These are phyloP conservation scores for Penicillium psychrosexuale DNA, from an alignment of 2,329 filamentous ascomycete genomes.

Conservation along the genomic window DNA sequence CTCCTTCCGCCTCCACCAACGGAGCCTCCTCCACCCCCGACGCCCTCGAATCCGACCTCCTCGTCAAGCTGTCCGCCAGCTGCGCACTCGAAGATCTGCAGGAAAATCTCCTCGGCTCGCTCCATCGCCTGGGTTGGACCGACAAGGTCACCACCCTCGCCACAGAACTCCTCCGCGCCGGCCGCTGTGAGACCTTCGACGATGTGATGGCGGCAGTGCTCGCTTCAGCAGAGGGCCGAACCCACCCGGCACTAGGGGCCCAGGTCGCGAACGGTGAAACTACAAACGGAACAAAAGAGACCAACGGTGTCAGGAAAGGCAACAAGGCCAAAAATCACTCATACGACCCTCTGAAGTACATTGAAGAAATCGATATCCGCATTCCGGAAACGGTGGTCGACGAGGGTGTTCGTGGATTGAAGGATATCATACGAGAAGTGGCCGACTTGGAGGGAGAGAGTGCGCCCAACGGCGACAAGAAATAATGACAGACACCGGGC, in stretches of 20 bases:
- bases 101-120: slow-evolving; percentile 51
- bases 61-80: slow-evolving; percentile 47
- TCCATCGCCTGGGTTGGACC: slow-evolving; percentile 59
- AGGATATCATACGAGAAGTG: slow-evolving; percentile 52
- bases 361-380: slow-evolving; percentile 45
- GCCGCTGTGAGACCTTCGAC: slow-evolving; percentile 56
- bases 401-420: slow-evolving; percentile 51
- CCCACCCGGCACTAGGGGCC: slow-evolving; percentile 27
- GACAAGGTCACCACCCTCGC: slow-evolving; percentile 55
- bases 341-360: slow-evolving; percentile 27
- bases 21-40: slow-evolving; percentile 35
- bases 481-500: slow-evolving; percentile 9
- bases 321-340: slow-evolving; percentile 25
- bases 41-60: slow-evolving; percentile 38
- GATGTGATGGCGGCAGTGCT: slow-evolving; percentile 56
- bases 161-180: slow-evolving; percentile 55
- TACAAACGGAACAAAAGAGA: slow-evolving; percentile 15
- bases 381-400: slow-evolving; percentile 51
- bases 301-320: slow-evolving; percentile 25
- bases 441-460: slow-evolving; percentile 46
- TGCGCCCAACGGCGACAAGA: slow-evolving; percentile 22
- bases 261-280: slow-evolving; percentile 24
- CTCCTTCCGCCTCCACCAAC: slow-evolving; percentile 22
- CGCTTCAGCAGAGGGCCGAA: slow-evolving; percentile 41
- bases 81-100: slow-evolving; percentile 57